Evolutionary conservation across 768 basidiomycete genomes (phyloP).

Genomic region (Chalciporus chontae): DNA sequence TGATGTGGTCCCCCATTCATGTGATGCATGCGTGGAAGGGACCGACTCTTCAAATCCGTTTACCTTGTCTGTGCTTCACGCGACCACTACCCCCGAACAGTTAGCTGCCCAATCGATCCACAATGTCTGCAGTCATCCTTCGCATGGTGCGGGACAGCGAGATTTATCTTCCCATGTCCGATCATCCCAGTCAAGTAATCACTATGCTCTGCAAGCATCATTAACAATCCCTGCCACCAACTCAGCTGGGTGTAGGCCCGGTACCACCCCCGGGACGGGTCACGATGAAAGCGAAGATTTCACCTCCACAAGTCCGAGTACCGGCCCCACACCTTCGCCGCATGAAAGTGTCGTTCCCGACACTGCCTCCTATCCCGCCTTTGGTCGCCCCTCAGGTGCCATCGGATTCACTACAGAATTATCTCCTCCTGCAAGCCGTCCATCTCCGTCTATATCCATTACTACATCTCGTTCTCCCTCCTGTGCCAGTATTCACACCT

Average conservation of each 20-base stretch:
- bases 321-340: constrained; percentile 20
- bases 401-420: constrained; percentile 16
- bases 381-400: constrained; percentile 39
- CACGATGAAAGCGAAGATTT: constrained; percentile 36
- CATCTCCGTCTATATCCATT: constrained; percentile 41
- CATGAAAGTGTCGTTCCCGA: constrained; percentile 33
- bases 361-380: constrained; percentile 46
- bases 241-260: constrained; percentile 2
- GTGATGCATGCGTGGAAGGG: too few species aligned
- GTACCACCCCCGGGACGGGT: constrained; percentile 16
- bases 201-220: constrained; percentile 6
- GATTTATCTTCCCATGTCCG: constrained; percentile 10
- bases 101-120: constrained; percentile 5
- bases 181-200: constrained; percentile 14
- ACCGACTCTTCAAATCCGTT: too few species aligned
- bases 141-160: constrained; percentile 27
- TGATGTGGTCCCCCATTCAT: too few species aligned
- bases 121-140: constrained; percentile 33
- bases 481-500: constrained; percentile 30
- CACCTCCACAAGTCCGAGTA: constrained; percentile 15
- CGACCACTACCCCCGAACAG: constrained; percentile 8
- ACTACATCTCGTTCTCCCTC: constrained; percentile 34
- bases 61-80: too few species aligned
- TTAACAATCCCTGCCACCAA: neutral
- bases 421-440: constrained; percentile 32